Conservation (phyloP, 2,329 filamentous ascomycete species). For the Didymella keratinophila region DNA sequence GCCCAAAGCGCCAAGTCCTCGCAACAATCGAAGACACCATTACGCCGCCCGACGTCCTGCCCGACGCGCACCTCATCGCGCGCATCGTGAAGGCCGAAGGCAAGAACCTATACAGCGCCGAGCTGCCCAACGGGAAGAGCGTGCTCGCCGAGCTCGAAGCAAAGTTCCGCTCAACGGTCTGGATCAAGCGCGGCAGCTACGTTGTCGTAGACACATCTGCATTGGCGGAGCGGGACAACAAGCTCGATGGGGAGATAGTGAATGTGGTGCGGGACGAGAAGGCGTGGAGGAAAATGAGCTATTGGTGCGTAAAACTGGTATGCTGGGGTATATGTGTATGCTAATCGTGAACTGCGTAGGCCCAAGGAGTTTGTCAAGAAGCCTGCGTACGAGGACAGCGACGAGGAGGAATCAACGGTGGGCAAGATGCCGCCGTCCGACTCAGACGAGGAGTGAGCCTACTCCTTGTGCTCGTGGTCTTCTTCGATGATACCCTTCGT, state of each 20-base stretch:
- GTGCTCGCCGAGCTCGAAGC: conserved; percentile 82
- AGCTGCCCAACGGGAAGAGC: conserved; percentile 68
- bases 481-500: conserved; percentile 37
- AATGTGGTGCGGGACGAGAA: conserved; percentile 94
- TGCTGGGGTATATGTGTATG: conserved; percentile 16
- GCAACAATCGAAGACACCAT: conserved; percentile 79
- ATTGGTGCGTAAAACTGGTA: conserved; percentile 65
- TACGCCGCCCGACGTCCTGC: conserved; percentile 63
- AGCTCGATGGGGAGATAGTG: conserved; percentile 86
- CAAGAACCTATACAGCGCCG: conserved; percentile 86
- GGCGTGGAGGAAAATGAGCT: conserved; percentile 85
- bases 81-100: conserved; percentile 83
- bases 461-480: conserved; percentile 46
- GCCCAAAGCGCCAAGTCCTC: conserved; percentile 77
- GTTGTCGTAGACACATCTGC: conserved; percentile 79
- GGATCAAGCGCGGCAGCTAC: conserved; percentile 88
- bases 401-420: conserved; percentile 79
- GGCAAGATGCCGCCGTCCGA: conserved; percentile 87
- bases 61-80: conserved; percentile 69
- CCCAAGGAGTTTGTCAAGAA: conserved; percentile 79
- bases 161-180: conserved; percentile 89
- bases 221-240: conserved; percentile 73
- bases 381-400: conserved; percentile 67
- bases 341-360: conserved; percentile 57
- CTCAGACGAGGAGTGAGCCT: conserved; percentile 68